Evolutionary conservation across 768 basidiomycete genomes (phyloP).

Genomic region (Filobasidium wieringae): DNA sequence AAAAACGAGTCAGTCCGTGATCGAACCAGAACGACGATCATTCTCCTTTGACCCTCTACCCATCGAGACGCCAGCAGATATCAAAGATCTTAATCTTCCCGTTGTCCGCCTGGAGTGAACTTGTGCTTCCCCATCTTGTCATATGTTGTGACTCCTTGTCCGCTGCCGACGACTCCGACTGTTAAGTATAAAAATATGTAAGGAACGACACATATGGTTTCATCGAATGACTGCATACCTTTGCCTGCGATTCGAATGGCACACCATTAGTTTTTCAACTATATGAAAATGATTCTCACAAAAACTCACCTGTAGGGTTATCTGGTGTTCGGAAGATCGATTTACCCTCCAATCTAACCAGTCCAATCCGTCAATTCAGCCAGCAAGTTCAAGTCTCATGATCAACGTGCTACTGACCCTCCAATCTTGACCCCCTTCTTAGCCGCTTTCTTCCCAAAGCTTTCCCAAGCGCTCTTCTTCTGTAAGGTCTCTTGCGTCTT

Average conservation of each 20-base stretch:
- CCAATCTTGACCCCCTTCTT: constrained; percentile 40
- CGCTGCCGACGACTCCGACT: constrained; percentile 39
- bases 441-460: constrained; percentile 39
- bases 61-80: too few species aligned
- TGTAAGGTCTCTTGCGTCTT: constrained; percentile 36
- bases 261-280: not conserved
- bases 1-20: too few species aligned
- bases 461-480: constrained; percentile 40
- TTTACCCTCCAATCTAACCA: constrained; percentile 32
- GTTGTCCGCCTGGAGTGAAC: constrained; percentile 15
- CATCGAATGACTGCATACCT: constrained; percentile 9
- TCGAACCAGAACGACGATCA: too few species aligned
- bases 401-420: constrained; percentile 21
- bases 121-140: constrained; percentile 39
- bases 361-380: not conserved
- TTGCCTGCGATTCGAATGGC: constrained; percentile 11
- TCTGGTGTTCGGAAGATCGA: constrained; percentile 37
- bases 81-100: not conserved
- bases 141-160: constrained; percentile 35
- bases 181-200: not conserved
- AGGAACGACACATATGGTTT: too few species aligned
- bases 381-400: not conserved
- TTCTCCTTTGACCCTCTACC: too few species aligned
- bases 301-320: constrained; percentile 29
- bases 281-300: not conserved